Evolutionary conservation across 768 basidiomycete species (phyloP).

Genomic region (Rhizopogon sp.): DNA sequence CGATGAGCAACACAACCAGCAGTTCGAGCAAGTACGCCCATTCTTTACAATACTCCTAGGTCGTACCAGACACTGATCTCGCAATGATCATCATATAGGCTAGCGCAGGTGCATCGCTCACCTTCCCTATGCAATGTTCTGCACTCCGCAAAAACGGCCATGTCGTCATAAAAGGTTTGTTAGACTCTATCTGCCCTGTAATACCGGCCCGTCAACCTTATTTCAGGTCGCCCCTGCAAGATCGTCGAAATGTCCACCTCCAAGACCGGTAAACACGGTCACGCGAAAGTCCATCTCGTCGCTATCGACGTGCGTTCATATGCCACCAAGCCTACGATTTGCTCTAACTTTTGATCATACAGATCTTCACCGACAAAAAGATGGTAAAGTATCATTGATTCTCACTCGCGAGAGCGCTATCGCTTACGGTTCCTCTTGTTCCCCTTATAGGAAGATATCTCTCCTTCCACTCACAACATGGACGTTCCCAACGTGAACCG

Average conservation of each 20-base stretch:
- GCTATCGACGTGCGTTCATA: conserved; percentile 81
- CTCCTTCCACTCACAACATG: conserved; percentile 99
- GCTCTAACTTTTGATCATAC: conserved; percentile 11
- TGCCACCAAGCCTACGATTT: not conserved
- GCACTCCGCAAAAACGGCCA: conserved; percentile 89
- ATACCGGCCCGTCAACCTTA: conserved; percentile 4
- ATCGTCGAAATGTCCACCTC: conserved; percentile 99
- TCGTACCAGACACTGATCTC: conserved; percentile 12
- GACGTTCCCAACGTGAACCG: conserved; percentile 94
- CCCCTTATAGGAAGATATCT: conserved; percentile 77
- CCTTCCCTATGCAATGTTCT: conserved; percentile 93
- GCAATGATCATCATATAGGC: conserved; percentile 38
- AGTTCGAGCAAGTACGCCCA: conserved; percentile 70
- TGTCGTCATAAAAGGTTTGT: conserved; percentile 89
- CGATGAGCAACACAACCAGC: conserved; percentile 84
- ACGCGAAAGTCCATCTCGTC: conserved; percentile 98
- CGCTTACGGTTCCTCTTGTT: not conserved
- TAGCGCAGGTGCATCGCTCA: conserved; percentile 69
- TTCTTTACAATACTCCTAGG: conserved; percentile 4
- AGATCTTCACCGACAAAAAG: conserved; percentile 99
- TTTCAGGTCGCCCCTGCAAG: conserved; percentile 88
- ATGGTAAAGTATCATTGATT: conserved; percentile 48
- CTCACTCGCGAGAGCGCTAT: not conserved
- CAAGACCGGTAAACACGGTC: conserved; percentile 99
- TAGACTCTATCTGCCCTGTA: not conserved